A percentile compares a stretch with the other conserved stretches of the same genome.
phyloP scores from a whole-genome alignment of 305 asterid species.

The Lippia alba region DNA sequence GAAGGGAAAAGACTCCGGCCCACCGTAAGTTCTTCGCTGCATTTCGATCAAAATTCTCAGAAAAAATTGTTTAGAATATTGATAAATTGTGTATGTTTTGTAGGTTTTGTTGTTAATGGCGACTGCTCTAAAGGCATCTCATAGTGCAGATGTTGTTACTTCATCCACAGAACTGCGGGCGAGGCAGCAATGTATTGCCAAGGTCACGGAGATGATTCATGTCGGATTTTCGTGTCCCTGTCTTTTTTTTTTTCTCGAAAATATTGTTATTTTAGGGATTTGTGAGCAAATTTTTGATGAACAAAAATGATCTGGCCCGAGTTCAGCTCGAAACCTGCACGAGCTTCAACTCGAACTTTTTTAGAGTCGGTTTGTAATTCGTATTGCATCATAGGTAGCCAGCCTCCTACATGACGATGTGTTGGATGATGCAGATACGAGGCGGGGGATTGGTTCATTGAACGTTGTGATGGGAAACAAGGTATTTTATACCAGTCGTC shows the following conservation, averaged over 20 bases:
- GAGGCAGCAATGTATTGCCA: conserved; percentile 80
- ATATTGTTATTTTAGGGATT: background rate
- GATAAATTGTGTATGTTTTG: background rate
- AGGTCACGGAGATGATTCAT: conserved; percentile 87
- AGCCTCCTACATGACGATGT: conserved; percentile 93
- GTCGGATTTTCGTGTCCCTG: conserved; percentile 41
- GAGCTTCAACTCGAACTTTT: background rate
- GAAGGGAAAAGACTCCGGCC: conserved; percentile 91
- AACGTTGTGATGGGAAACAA: conserved; percentile 81
- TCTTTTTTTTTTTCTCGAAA: background rate
- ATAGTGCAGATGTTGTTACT: conserved; percentile 41
- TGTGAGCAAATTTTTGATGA: background rate
- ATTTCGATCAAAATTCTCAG: too few species aligned
- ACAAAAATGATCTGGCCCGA: too few species aligned
- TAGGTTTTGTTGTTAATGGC: conserved; percentile 90
- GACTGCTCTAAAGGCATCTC: conserved; percentile 62
- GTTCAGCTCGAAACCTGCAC: too few species aligned
- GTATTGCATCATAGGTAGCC: conserved; percentile 57
- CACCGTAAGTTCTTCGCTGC: conserved; percentile 54
- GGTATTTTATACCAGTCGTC: conserved; percentile 41
- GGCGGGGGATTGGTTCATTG: conserved; percentile 77
- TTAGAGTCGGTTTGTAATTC: background rate
- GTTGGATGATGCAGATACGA: conserved; percentile 81
- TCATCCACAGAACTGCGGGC: conserved; percentile 64
- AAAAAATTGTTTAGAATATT: background rate